phyloP scores from a whole-genome alignment of 1,284 basidiomycete species.

The Puccinia triticina region DNA sequence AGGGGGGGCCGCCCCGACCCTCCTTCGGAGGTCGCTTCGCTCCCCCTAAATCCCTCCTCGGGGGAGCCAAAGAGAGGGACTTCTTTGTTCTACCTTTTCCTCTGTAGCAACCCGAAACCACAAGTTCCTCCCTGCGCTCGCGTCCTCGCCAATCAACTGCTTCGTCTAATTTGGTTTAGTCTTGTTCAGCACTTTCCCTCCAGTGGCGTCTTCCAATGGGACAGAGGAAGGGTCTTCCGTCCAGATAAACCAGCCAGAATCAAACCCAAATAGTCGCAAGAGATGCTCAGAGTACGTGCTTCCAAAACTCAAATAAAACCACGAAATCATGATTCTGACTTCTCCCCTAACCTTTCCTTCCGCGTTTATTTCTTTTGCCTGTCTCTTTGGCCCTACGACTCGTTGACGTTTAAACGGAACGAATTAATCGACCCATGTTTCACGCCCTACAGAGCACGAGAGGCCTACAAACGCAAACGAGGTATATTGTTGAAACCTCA shows the following conservation, averaged over 20 bases:
- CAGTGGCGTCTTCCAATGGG: not conserved
- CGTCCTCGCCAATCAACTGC: no score
- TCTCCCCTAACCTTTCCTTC: not conserved
- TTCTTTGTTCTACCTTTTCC: no score
- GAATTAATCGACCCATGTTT: not conserved
- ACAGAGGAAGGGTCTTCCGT: not conserved
- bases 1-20: no score
- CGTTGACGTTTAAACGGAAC: not conserved
- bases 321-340: not conserved
- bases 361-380: no score
- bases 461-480: not conserved
- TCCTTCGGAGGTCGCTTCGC: no score
- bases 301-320: not conserved
- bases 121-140: no score
- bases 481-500: not conserved
- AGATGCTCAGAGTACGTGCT: slow-evolving; percentile 11
- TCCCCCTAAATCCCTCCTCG: no score
- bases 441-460: not conserved
- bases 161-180: no score
- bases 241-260: not conserved
- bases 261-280: not conserved
- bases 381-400: no score
- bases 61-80: no score
- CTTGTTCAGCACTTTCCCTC: no score
- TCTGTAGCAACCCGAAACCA: no score